Evolutionary conservation across 1,284 basidiomycete species (phyloP), one percentile per base, ranked within the genome.

Genomic region (Apiotrichum domesticum): DNA sequence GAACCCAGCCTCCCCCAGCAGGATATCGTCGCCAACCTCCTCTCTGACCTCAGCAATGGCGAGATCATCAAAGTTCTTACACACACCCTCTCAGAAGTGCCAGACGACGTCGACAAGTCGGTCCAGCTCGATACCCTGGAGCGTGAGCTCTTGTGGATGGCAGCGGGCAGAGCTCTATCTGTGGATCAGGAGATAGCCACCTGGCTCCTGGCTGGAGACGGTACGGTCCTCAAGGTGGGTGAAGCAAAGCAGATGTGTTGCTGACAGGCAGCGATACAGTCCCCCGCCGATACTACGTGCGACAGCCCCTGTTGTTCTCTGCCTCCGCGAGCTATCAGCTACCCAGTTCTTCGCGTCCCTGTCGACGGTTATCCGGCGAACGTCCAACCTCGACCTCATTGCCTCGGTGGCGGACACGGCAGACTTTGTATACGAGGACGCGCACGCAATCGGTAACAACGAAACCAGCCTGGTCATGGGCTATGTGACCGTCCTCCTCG

Each of bases 91-190:
- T 21, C 49, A 8, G 63, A 65, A 2, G 56, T 52, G 33, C 52
- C 52, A 2, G 58, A 59, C 35, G 65, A 66, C 1, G 40, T 68
- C 6, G 5, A 37, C 2, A n/a, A 14, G 11, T 7, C 6, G 10
- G n/a, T 34, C 32, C 15, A 4, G 46, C 29, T 39, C 15, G 35
- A 49, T 4, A 37, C 14, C 8, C 34, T 49, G 2, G 71, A 71
- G 44, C 66, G 61, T 34, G 73, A 75, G 49, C 52, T 73, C 10
- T 21, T 71, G 4, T 75, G 73, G 73, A 51, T 69, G 14, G 65
- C 71, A 5, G 58, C 66, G 0, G 66, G 59, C 1, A 60, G 52
- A 21, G 56, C 57, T 3, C 48, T 71, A 6, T 49, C 51, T 4
- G 54, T 55, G 3, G 58, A 68, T 15, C 54, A 45, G 10, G 33